Evolutionary conservation across 2,329 filamentous ascomycete species (phyloP), one percentile per base, ranked within the genome.

Genomic region (Periconia sp.): DNA sequence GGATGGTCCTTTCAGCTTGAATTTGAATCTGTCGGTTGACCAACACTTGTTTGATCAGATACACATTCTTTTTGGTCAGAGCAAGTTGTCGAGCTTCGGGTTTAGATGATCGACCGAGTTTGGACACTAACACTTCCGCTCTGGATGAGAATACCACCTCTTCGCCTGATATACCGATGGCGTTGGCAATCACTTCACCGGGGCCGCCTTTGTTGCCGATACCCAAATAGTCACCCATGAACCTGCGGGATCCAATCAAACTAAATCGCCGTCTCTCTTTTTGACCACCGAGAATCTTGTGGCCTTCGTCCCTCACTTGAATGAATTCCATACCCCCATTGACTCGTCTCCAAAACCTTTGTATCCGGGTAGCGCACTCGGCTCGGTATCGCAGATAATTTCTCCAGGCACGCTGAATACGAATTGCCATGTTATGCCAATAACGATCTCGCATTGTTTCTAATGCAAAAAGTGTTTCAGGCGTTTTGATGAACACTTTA

Each of bases 361-460:
- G 94, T 61, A 99, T 97, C 33, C 94, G 86, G 14, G 89, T 96
- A 7, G 94, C 94, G 54, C 91, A 94, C 75, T 99, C 94, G 23
- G 86, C 89, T 43, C 94, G 86, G 75, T 97, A 97, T 6, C 93
- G 87, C 41, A 97, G 82, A 69, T 97, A 97, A 49, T 95, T 96
- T 65, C 94, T 85, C 94, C 94, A 99, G 69, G 96, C 94, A 63
- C 94, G 85, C 77, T 99, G 94, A 55, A 99, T 97, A 54, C 94
- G 86, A 55, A 93, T 96, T 3, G 94, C 94, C 94, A 99, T 97
- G 77, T 97, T 99, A 76, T 97, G 93, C 93, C 93, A 97, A 76
- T 97, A 99, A 52, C 91, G 84, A 72, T 99, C 94, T 70, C 94
- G 86, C 93, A 99, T 97, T 53, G 95, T 92, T 75, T 99, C 94